Evolutionary conservation across 306 rosid species (phyloP), one percentile per base, ranked within the genome.

Genomic region (Benincasa hispida): DNA sequence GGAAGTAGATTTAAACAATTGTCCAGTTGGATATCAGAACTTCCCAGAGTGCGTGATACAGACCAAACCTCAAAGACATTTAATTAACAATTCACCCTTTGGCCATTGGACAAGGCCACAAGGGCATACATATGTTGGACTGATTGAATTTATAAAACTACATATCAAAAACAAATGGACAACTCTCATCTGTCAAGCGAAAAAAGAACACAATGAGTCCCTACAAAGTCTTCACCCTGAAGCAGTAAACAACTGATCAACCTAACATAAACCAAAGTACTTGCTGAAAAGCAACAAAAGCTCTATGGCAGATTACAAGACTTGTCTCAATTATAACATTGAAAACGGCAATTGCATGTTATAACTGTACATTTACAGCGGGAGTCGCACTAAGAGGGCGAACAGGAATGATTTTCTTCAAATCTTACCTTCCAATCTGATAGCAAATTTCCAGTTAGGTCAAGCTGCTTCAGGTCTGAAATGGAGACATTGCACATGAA

Each of bases 401-500:
- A 35, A 83, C 21, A 48, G 4, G 8, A 72, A 79, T 81, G 72
- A 28, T 81, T 39, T 63, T 77, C 83, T 41, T 54, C 10, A 41
- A 62, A 76, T 78, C 70, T 74, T 84, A 93, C 98, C 97, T 85
- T 88, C 98, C 98, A 91, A 66, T 91, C 90, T 13, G 89, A 90
- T 60, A 94, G 87, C 73, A 94, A 84, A 87, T 91, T 94, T 86
- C 97, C 97, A 21, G 95, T 90, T 83, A 91, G 86, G 84, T 91
- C 97, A 75, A 94, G 96, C 87, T 86, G 92, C 84, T 82, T 87
- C 53, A 91, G 67, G 85, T 88, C 98, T 93, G 86, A 72, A 85
- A 78, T 28, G 34, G 76, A 77, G 75, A 61, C 74, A 84, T 30
- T 62, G 28, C 77, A 62, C 10, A 59, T 76, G 25, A 76, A 27